Evolutionary conservation across 805 yeast species (phyloP).

Genomic region (Blastobotrys terrestris): DNA sequence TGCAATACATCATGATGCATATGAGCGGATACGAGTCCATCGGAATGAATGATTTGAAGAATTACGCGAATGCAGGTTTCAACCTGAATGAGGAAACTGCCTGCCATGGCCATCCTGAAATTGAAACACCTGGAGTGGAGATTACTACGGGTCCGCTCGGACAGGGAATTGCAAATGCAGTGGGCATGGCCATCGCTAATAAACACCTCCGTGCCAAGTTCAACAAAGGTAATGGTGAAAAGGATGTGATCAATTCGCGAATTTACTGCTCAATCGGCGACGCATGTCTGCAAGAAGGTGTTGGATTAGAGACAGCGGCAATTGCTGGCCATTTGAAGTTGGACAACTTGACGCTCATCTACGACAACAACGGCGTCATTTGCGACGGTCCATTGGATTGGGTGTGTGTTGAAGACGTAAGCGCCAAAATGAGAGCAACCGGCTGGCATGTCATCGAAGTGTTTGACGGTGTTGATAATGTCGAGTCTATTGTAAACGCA

Average conservation of each 20-base stretch:
- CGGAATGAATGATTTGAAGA: constrained; percentile 33
- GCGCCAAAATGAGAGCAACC: constrained; percentile 31
- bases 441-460: constrained; percentile 36
- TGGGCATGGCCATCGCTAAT: constrained; percentile 36
- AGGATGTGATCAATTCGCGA: constrained; percentile 10
- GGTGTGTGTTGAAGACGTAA: constrained; percentile 32
- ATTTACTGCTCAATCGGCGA: constrained; percentile 36
- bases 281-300: constrained; percentile 39
- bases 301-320: constrained; percentile 35
- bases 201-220: constrained; percentile 33
- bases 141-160: constrained; percentile 40
- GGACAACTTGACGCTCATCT: constrained; percentile 33
- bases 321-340: constrained; percentile 36
- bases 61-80: constrained; percentile 28
- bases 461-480: constrained; percentile 29
- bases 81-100: constrained; percentile 15
- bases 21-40: constrained; percentile 35
- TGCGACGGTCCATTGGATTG: constrained; percentile 36
- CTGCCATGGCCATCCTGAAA: constrained; percentile 40
- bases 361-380: constrained; percentile 35
- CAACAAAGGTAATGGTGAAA: constrained; percentile 29
- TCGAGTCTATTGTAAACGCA: constrained; percentile 32
- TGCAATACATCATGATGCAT: constrained; percentile 30
- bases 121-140: constrained; percentile 33
- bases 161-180: constrained; percentile 38